Evolutionary conservation across 805 yeast species (phyloP), one percentile per base, ranked within the genome.

Genomic region (Zygoascus bituminiphila): DNA sequence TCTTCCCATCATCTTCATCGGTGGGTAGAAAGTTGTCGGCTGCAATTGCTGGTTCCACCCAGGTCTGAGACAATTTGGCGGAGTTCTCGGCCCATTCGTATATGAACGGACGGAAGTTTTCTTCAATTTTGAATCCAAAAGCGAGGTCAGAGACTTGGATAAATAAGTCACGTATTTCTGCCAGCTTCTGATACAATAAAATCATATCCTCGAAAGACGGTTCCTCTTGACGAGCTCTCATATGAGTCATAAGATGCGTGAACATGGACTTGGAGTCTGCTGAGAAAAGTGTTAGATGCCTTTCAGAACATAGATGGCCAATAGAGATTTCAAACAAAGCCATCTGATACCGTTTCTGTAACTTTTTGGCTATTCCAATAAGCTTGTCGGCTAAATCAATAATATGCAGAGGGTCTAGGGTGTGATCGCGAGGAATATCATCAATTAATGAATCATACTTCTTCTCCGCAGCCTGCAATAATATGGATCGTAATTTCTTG

Each of bases 251-350:
- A 29, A 67, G 47, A 50, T 56, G 59, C 15, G 54, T 50, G 51
- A 61, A 62, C 61, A 67, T 62, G 2, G 68, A 61, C 44, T 60
- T 47, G 15, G 66, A 62, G 43, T 67, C 71, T 5, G 60, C 58
- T 1, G 62, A 54, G 39, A 67, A 58, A 4, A 65, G 56, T 25
- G 53, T 50, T 33, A 65, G 47, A 31, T 67, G 68, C 21, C 59
- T 53, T 15, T 62, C 55, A 36, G 64, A 55, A 0, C 66, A 63
- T 3, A 65, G 47, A 38, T 53, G 54, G 12, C 84, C 64, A 31
- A 85, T 74, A 41, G 72, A 63, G 3, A 84, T 62, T 19, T 79
- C 88, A 40, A 84, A 63, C n/a, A 85, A 63, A 0, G 87, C 82
- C 38, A 65, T 67, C 33, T 75, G 76, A 57, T 81, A 85, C 51